A percentile compares a stretch with the other conserved stretches of the same genome.
Evolutionary conservation across 371 early-diverging fungal species (phyloP).

Genomic region (Syncephalastrum contaminatum): DNA sequence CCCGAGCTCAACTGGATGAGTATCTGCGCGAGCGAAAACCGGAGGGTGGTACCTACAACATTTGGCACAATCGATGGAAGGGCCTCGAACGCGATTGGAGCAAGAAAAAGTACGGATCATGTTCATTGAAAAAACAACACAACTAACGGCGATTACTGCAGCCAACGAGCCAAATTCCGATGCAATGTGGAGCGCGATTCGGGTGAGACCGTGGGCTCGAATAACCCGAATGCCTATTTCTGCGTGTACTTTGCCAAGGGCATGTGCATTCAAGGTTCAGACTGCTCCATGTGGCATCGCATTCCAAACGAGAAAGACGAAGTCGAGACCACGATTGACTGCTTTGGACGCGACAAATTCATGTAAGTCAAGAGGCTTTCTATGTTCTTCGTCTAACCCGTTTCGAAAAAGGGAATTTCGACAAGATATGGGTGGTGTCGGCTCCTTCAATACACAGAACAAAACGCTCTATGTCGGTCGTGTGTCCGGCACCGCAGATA

Average conservation of each 20-base stretch:
- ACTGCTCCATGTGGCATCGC: conserved; percentile 77
- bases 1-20: conserved; percentile 20
- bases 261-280: conserved; percentile 73
- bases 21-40: conserved; percentile 38
- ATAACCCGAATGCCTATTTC: conserved; percentile 65
- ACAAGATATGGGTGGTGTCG: conserved; percentile 89
- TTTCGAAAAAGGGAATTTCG: conserved; percentile 58
- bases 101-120: conserved; percentile 31
- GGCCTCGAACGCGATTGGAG: conserved; percentile 51
- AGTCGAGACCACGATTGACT: conserved; percentile 69
- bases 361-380: conserved; percentile 20
- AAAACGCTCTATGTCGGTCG: conserved; percentile 81
- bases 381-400: neutral
- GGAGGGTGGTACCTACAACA: conserved; percentile 69
- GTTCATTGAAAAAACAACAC: neutral
- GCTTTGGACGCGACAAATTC: conserved; percentile 81
- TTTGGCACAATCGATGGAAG: conserved; percentile 75
- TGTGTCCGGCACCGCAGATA: conserved; percentile 55
- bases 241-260: conserved; percentile 87
- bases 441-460: conserved; percentile 76
- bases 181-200: conserved; percentile 68
- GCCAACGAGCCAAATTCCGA: conserved; percentile 62
- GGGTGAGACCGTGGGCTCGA: conserved; percentile 72
- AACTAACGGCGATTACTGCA: conserved; percentile 6
- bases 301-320: conserved; percentile 66